Evolutionary conservation across 805 yeast species (phyloP).

Genomic region (Zygosaccharomyces rouxii): DNA sequence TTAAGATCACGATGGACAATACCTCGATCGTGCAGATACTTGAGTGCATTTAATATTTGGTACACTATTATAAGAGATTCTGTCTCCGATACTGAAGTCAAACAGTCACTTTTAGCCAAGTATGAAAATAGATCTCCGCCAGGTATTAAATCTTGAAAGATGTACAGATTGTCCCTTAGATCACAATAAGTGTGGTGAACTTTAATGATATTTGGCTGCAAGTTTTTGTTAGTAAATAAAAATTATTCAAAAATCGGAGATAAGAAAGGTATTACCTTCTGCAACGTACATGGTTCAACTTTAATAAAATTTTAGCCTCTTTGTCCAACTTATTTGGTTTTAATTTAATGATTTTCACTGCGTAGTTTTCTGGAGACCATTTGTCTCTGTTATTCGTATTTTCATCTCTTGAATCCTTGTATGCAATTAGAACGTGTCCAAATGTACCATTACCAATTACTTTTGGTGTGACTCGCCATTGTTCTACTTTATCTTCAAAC

Average conservation of each 20-base stretch:
- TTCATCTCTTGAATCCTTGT: constrained; percentile 5
- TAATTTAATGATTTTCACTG: constrained; percentile 45
- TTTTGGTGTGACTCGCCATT: constrained; percentile 43
- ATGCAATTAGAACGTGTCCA: constrained; percentile 43
- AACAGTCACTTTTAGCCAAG: constrained; percentile 39
- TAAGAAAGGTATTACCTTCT: background rate
- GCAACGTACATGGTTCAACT: constrained; percentile 39
- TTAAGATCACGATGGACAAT: constrained; percentile 74
- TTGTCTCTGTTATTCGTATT: constrained; percentile 27
- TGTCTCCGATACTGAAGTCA: constrained; percentile 46
- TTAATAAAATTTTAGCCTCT: constrained; percentile 43
- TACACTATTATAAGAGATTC: constrained; percentile 50
- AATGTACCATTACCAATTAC: constrained; percentile 54
- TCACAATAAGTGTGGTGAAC: constrained; percentile 37
- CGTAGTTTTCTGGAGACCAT: constrained; percentile 36
- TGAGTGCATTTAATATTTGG: constrained; percentile 54
- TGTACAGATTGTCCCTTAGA: constrained; percentile 35
- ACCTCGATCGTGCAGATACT: constrained; percentile 49
- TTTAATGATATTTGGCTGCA: constrained; percentile 46
- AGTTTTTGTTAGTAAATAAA: constrained; percentile 6
- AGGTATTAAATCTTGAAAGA: constrained; percentile 46
- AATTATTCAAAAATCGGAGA: background rate
- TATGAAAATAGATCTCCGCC: constrained; percentile 62
- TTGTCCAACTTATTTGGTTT: constrained; percentile 31
- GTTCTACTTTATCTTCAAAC: constrained; percentile 22